Percentiles rank a stretch among this genome's conserved stretches.
These are phyloP conservation scores for Endothia cerciana DNA, from an alignment of 2,329 filamentous ascomycete species.

Conservation along the genomic window DNA sequence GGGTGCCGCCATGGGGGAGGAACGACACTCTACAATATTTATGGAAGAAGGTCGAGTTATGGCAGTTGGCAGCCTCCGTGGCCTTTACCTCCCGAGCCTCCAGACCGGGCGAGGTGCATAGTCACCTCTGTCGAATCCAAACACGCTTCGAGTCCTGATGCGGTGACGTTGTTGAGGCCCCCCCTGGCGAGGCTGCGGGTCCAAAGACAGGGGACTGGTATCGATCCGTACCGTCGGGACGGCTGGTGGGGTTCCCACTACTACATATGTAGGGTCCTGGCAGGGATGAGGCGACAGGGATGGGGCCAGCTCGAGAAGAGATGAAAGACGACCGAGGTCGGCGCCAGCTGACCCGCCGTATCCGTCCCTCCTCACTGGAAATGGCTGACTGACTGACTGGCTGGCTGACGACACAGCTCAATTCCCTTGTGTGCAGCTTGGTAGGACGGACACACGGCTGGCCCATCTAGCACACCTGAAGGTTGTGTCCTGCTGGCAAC, in stretches of 20 bases:
- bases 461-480: not conserved
- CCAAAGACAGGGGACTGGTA: not conserved
- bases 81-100: no score
- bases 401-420: not conserved
- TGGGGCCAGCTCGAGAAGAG: not conserved
- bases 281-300: not conserved
- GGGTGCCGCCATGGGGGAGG: not conserved
- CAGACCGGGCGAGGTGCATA: no score
- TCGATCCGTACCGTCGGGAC: constrained; percentile 1
- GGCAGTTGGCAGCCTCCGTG: not conserved
- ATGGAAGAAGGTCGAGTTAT: not conserved
- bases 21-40: not conserved
- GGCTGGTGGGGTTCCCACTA: not conserved
- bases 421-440: not conserved
- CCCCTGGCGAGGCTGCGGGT: not conserved
- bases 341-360: constrained; percentile 2
- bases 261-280: not conserved
- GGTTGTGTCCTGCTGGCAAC: not conserved
- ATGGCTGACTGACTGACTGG: no score
- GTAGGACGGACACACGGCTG: not conserved
- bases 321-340: not conserved
- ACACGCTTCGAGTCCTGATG: not conserved
- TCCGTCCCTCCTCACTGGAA: not conserved
- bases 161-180: constrained; percentile 2
- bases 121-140: no score